These are phyloP conservation scores for Dalbergia oliveri DNA, from an alignment of 306 rosid species.

Conservation along the genomic window DNA sequence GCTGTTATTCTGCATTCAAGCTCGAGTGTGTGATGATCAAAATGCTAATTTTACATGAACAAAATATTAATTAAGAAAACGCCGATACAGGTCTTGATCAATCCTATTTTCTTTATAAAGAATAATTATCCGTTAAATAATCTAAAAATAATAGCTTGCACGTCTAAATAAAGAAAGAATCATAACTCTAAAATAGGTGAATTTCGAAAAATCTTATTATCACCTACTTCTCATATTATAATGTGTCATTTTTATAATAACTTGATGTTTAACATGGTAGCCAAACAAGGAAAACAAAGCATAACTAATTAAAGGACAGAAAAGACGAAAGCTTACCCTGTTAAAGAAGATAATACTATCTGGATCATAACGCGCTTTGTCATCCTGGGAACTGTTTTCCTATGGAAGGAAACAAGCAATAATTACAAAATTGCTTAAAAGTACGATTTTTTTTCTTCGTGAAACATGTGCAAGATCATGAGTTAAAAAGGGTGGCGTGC, in stretches of 20 bases:
- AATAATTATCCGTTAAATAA: too few relatives aligned
- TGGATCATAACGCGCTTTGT: constrained; percentile 66
- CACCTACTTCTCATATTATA: too few relatives aligned
- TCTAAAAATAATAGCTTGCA: too few relatives aligned
- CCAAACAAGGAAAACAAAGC: background rate
- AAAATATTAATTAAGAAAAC: too few relatives aligned
- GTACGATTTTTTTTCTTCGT: too few relatives aligned
- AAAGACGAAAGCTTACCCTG: constrained; percentile 67
- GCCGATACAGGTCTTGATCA: background rate
- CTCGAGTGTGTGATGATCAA: background rate
- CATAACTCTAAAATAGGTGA: background rate
- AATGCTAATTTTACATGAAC: background rate
- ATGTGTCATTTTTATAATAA: too few relatives aligned
- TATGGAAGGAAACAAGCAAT: constrained; percentile 30
- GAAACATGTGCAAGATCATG: too few relatives aligned
- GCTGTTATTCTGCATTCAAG: constrained; percentile 72
- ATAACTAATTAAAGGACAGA: background rate
- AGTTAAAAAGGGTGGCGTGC: too few relatives aligned
- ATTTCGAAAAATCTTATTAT: background rate
- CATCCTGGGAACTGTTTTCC: constrained; percentile 72
- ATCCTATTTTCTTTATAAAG: background rate
- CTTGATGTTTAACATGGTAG: background rate
- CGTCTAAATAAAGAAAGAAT: background rate
- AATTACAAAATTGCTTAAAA: background rate
- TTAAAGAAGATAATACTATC: constrained; percentile 70